Base-by-base conservation (phyloP, 768 basidiomycete species). In the Boletus eberwhitei region DNA sequence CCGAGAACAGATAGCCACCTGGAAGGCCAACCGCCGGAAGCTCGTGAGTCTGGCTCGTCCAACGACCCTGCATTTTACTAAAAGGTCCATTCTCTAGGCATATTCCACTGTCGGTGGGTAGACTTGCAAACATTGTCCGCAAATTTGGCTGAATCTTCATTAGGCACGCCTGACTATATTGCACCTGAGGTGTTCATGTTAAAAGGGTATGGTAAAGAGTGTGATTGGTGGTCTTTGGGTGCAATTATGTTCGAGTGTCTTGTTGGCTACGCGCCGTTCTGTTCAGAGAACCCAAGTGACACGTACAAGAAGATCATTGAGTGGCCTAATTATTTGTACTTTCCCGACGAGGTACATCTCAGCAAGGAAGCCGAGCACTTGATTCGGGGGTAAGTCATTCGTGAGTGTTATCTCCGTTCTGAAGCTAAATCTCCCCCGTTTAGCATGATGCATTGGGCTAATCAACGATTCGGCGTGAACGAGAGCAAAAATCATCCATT, bases 231-330 rank as follows among this genome's bases (percentile, higher is more conserved):
- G 96, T 98, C 96, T 36, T 75, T 99, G 52, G 96, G 96, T 13
- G 95, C 96, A 6, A 98, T 99, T 71, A 97, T 95, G 86, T 99
- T 95, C 68, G 96, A 99, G 73, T 98, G 96, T 73, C 78, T 99
- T 35, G 93, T 98, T 59, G 96, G 96, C 57, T 98, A 95, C 69
- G 94, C 96, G 16, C 96, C 95, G 6, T 98, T 98, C 81, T 99
- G 96, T 73, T 86, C 93, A 5, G 94, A 98, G 67, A 93, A 93
- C 65, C 95, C 96, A 16, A 90, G 89, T 61, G 96, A 99, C 68
- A 98, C 95, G 17, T 99, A 99, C 77, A 88, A 93, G 69, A 98
- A 98, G 77, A 98, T 99, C 65, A 87, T 98, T 57, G 90, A 96
- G 54, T 99, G 96, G 96, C 83, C 84, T 40, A 84, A 84, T 58